phyloP scores from a whole-genome alignment of 352 stramenopile species.

The Phytopythium aichiense region DNA sequence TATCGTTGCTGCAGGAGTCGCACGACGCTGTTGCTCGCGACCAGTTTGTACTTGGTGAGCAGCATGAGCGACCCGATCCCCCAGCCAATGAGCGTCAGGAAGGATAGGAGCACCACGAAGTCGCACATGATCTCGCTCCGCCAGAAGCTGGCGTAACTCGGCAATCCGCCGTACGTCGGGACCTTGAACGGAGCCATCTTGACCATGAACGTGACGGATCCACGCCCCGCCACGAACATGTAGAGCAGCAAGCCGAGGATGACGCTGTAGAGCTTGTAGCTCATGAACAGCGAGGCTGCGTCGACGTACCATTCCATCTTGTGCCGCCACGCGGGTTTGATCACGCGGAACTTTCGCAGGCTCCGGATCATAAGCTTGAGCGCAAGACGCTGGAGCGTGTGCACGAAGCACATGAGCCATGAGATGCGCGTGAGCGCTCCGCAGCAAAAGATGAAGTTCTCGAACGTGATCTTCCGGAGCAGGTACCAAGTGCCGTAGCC shows the following conservation, averaged over 20 bases:
- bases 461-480: constrained; percentile 16
- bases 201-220: constrained; percentile 30
- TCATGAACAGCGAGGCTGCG: constrained; percentile 24
- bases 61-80: constrained; percentile 12
- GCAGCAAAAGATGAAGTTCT: constrained; percentile 35
- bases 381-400: constrained; percentile 12
- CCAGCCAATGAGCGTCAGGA: constrained; percentile 3
- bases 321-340: constrained; percentile 17
- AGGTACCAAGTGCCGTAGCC: constrained; percentile 31
- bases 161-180: constrained; percentile 22
- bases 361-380: constrained; percentile 1
- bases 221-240: constrained; percentile 14
- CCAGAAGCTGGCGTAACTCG: constrained; percentile 31
- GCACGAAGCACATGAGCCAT: constrained; percentile 32
- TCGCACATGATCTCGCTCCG: constrained; percentile 40
- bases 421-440: constrained; percentile 26
- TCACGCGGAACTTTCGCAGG: not conserved
- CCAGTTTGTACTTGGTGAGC: constrained; percentile 19
- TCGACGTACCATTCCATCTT: constrained; percentile 31
- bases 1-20: constrained; percentile 31
- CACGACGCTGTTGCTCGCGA: constrained; percentile 23
- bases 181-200: constrained; percentile 11
- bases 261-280: constrained; percentile 47
- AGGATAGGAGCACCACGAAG: constrained; percentile 20
- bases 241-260: constrained; percentile 23